These are phyloP conservation scores for Diaporthe aspalathi DNA, from an alignment of 2,329 filamentous ascomycete species.

Conservation along the genomic window DNA sequence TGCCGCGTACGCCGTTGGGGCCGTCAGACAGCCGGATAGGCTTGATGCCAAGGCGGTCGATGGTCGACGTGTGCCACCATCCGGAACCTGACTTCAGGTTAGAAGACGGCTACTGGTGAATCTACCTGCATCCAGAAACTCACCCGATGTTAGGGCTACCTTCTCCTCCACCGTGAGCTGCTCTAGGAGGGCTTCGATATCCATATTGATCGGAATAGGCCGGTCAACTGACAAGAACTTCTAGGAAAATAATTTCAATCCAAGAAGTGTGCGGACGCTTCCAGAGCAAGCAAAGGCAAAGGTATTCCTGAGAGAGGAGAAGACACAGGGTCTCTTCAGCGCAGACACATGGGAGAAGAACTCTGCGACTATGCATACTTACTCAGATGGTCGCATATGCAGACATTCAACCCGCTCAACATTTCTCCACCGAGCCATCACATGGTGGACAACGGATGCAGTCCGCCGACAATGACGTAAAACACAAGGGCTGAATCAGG, in stretches of 20 bases:
- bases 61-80: constrained; percentile 36
- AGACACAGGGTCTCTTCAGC: not conserved
- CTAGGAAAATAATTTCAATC: not conserved
- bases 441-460: constrained; percentile 2
- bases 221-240: not conserved
- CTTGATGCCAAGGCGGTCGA: constrained; percentile 33
- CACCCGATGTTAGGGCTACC: constrained; percentile 15
- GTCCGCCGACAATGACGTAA: constrained; percentile 22
- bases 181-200: not conserved
- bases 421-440: constrained; percentile 9
- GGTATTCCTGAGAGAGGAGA: too few relatives aligned
- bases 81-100: not conserved
- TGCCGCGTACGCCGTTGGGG: constrained; percentile 51
- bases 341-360: not conserved
- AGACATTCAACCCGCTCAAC: not conserved
- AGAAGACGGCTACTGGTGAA: not conserved
- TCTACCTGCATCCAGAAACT: not conserved
- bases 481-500: not conserved
- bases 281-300: not conserved
- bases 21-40: constrained; percentile 43
- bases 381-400: not conserved
- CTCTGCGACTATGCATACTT: not conserved
- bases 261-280: not conserved
- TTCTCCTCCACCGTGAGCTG: constrained; percentile 21
- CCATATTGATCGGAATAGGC: not conserved